Evolutionary conservation across 2,329 filamentous ascomycete genomes (phyloP).

Genomic region (Emericellopsis atlantica): DNA sequence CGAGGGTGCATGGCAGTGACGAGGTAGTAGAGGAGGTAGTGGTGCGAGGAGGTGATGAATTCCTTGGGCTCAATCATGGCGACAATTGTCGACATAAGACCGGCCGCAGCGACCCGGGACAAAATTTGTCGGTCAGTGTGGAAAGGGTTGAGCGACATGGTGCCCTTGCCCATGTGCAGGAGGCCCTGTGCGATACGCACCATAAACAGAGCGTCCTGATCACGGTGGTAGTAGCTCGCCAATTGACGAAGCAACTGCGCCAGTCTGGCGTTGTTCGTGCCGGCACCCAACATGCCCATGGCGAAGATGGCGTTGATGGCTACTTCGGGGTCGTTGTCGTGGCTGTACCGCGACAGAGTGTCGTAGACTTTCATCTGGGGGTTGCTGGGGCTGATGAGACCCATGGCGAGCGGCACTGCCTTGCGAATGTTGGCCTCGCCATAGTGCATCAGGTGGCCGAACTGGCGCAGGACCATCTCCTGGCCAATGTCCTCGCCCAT

Average conservation of each 20-base stretch:
- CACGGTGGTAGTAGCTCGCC: constrained; percentile 95
- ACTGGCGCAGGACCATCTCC: constrained; percentile 96
- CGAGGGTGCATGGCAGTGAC: constrained; percentile 94
- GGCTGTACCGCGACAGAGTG: constrained; percentile 90
- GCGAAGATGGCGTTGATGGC: constrained; percentile 98
- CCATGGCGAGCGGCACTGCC: constrained; percentile 92
- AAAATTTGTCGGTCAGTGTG: constrained; percentile 95
- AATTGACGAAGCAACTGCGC: constrained; percentile 90
- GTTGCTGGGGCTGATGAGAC: constrained; percentile 91
- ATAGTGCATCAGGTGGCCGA: constrained; percentile 98
- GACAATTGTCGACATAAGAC: constrained; percentile 79
- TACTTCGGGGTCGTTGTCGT: constrained; percentile 97
- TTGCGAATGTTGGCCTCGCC: constrained; percentile 95
- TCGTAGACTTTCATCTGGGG: constrained; percentile 99
- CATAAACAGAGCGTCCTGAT: constrained; percentile 96
- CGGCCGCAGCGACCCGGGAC: constrained; percentile 80
- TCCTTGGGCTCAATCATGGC: constrained; percentile 93
- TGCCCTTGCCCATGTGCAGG: constrained; percentile 98
- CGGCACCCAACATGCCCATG: constrained; percentile 93
- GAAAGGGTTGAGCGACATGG: constrained; percentile 93
- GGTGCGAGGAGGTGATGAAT: constrained; percentile 53
- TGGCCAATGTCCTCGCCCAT: constrained; percentile 99
- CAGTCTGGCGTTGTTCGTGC: constrained; percentile 94
- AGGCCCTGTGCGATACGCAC: constrained; percentile 96
- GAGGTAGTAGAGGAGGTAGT: constrained; percentile 96